Base-by-base conservation (phyloP, 2,329 filamentous ascomycete genomes). In the Graphiopsis chlorocephala region DNA sequence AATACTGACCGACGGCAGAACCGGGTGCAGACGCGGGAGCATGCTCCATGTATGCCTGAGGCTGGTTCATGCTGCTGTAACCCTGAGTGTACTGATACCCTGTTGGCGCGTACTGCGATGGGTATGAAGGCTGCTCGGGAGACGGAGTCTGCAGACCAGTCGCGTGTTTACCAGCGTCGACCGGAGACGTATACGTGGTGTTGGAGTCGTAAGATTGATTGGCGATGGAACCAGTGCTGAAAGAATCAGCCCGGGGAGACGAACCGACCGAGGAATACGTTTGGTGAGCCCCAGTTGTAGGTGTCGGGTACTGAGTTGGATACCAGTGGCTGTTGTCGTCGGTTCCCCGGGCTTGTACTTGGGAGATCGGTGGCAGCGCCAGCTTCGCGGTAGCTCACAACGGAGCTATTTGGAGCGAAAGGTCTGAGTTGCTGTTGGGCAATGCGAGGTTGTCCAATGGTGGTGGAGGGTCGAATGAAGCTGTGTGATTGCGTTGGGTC, bases 301-400 rank as follows among this genome's bases (percentile, higher is more conserved):
- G 56, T 23, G 63, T 61, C 57, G 63, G 47, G 56, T 65, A 61
- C 56, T 61, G 56, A 59, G 53, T 55, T 26, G 47, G 63, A 38
- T 65, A 61, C 56, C 58, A 65, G 56, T 65, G 58, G 38, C 50
- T 60, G 56, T 59, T 64, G 58, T 65, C 63, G 80, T 93, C 89
- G 80, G 86, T 84, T 83, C 89, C 89, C 87, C 90, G 89, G 86
- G 88, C 87, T 81, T 91, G 89, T 83, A 91, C 87, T 83, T 91
- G 88, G 76, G 90, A 90, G 77, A 93, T 90, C 82, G 91, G 91
- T 82, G 91, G 90, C 80, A 93, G 88, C 91, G 93, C 92, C 92
- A 96, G 92, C 85, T 93, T 95, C 89, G 87, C 91, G 91, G 88
- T 90, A 70, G 70, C 81, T 87, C 60, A 10, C 60, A 31, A 62